These are phyloP conservation scores for Beauveria australis DNA, from an alignment of 2,329 filamentous ascomycete species.

Conservation along the genomic window DNA sequence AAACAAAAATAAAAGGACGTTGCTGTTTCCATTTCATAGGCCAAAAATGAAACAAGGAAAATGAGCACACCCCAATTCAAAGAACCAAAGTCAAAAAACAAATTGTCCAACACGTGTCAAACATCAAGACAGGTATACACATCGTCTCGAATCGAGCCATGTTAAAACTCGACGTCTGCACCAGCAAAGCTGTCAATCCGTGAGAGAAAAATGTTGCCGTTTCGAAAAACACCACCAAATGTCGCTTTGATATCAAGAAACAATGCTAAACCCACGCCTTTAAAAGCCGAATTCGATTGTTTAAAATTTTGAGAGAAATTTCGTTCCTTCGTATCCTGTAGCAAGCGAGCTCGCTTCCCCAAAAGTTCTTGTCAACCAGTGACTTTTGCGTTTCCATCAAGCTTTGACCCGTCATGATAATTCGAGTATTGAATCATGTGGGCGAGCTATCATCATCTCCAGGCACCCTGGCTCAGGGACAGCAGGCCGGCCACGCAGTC, in stretches of 20 bases:
- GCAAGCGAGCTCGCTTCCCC: neutral
- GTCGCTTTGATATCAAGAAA: neutral
- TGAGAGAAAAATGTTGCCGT: neutral
- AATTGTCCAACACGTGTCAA: neutral
- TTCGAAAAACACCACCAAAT: neutral
- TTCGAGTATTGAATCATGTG: neutral
- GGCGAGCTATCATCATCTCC: constrained; percentile 46
- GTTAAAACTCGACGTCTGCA: neutral
- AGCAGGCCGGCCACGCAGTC: constrained; percentile 85
- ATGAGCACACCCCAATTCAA: neutral
- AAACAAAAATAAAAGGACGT: neutral
- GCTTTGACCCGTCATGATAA: neutral
- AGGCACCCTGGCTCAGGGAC: constrained; percentile 86
- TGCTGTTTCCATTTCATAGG: neutral
- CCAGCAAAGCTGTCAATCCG: neutral
- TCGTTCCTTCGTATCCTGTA: constrained; percentile 1
- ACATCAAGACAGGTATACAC: neutral
- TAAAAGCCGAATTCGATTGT: neutral
- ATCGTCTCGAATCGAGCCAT: neutral
- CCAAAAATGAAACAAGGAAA: neutral
- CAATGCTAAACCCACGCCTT: neutral
- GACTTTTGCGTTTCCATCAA: neutral
- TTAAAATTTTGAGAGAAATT: neutral
- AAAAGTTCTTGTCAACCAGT: neutral
- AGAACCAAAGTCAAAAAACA: neutral